These are phyloP conservation scores for Lactuca saligna DNA, from an alignment of 129 eudicot species.

Conservation along the genomic window DNA sequence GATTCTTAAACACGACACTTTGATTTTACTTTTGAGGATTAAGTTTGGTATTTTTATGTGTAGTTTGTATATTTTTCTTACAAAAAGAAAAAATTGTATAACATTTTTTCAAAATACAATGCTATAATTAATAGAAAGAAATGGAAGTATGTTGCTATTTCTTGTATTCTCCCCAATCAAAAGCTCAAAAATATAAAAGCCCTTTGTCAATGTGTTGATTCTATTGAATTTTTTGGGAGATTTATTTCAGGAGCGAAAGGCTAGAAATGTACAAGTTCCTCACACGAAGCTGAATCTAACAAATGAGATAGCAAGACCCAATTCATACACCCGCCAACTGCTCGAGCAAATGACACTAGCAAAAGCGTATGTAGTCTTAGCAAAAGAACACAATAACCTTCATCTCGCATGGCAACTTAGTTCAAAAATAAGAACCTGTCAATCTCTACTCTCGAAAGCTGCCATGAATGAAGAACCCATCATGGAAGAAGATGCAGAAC, in stretches of 20 bases:
- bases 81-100: too few relatives aligned
- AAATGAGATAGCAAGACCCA: constrained; percentile 47
- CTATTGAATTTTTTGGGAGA: neutral
- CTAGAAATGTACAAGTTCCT: constrained; percentile 35
- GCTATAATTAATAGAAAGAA: too few relatives aligned
- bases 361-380: constrained; percentile 72
- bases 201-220: too few relatives aligned
- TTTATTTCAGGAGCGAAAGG: constrained; percentile 53
- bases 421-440: constrained; percentile 70
- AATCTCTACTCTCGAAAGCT: constrained; percentile 67
- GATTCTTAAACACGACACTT: neutral
- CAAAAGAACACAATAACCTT: constrained; percentile 81
- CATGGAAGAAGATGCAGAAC: constrained; percentile 64
- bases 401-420: constrained; percentile 83
- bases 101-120: too few relatives aligned
- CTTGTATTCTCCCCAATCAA: too few relatives aligned
- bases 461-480: constrained; percentile 69
- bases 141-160: too few relatives aligned
- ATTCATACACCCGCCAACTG: constrained; percentile 67
- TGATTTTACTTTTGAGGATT: constrained; percentile 3
- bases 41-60: neutral
- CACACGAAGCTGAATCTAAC: constrained; percentile 51
- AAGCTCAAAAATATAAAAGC: too few relatives aligned
- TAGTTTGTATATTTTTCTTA: too few relatives aligned
- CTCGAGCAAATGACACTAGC: constrained; percentile 85